Conservation (phyloP, 177 flowering plant species). For the Vitis hybrid region DNA sequence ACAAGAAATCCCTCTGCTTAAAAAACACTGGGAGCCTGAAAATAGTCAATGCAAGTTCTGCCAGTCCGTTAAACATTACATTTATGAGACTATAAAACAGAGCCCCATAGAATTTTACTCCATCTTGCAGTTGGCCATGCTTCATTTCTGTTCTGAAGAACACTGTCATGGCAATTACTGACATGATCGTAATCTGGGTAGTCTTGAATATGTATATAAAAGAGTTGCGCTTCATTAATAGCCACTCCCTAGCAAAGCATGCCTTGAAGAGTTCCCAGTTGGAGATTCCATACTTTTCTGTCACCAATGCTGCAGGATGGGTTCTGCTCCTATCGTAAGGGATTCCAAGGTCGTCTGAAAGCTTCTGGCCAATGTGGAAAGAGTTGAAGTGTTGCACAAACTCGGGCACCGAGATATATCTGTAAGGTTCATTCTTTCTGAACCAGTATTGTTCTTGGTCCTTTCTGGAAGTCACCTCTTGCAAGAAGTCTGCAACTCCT, state of each 20-base stretch:
- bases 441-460: conserved; percentile 68
- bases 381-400: conserved; percentile 36
- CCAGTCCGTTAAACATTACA: no score
- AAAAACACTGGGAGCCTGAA: background rate
- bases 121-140: conserved; percentile 17
- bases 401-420: conserved; percentile 39
- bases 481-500: conserved; percentile 42
- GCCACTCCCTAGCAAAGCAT: conserved; percentile 45
- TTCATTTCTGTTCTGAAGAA: conserved; percentile 42
- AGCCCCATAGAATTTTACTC: background rate
- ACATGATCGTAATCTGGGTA: conserved; percentile 43
- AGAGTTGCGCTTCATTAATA: conserved; percentile 52
- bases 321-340: conserved; percentile 27
- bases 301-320: conserved; percentile 37
- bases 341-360: conserved; percentile 30
- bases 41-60: no score
- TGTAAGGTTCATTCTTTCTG: conserved; percentile 30
- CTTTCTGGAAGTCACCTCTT: conserved; percentile 49
- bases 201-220: conserved; percentile 46
- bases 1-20: conserved; percentile 48
- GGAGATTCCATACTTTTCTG: conserved; percentile 35
- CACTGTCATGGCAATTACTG: conserved; percentile 37
- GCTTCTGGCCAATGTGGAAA: conserved; percentile 38
- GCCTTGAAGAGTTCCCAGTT: conserved; percentile 45
- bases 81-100: no score